phyloP scores from a whole-genome alignment of 345 rosid species.

The Clarkia xantiana region DNA sequence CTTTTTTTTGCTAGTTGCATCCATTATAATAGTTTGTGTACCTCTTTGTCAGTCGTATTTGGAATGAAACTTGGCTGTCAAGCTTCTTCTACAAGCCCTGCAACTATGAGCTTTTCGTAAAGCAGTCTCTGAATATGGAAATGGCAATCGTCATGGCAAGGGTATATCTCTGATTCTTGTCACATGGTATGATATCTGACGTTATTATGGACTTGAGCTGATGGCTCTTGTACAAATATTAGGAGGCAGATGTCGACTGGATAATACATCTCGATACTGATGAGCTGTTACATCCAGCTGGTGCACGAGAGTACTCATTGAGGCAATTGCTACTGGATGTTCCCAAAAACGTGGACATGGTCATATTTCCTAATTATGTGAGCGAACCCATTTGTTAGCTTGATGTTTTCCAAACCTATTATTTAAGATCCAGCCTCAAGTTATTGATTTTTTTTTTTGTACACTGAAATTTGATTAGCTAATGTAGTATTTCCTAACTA shows the following conservation, averaged over 20 bases:
- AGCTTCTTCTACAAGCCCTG: slow-evolving; percentile 95
- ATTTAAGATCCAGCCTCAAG: background rate
- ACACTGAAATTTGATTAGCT: background rate
- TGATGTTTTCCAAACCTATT: background rate
- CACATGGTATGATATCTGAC: background rate
- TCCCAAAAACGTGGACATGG: slow-evolving; percentile 81
- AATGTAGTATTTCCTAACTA: too few relatives aligned
- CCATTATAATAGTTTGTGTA: slow-evolving; percentile 2
- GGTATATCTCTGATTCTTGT: slow-evolving; percentile 33
- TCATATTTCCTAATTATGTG: slow-evolving; percentile 90
- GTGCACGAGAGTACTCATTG: slow-evolving; percentile 77
- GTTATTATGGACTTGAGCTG: slow-evolving; percentile 1
- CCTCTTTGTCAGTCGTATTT: slow-evolving; percentile 52
- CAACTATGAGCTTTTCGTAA: slow-evolving; percentile 90
- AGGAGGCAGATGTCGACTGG: slow-evolving; percentile 90
- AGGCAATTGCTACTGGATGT: slow-evolving; percentile 72
- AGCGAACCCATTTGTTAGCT: slow-evolving; percentile 21
- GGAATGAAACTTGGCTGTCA: slow-evolving; percentile 97
- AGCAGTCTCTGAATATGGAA: slow-evolving; percentile 99
- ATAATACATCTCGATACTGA: slow-evolving; percentile 94
- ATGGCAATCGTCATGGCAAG: slow-evolving; percentile 99
- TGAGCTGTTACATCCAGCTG: slow-evolving; percentile 85
- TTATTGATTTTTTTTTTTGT: background rate
- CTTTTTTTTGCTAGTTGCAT: slow-evolving; percentile 2
- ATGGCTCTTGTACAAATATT: slow-evolving; percentile 12